Evolutionary conservation across 768 basidiomycete species (phyloP).

Genomic region (Polyporus arcularius): DNA sequence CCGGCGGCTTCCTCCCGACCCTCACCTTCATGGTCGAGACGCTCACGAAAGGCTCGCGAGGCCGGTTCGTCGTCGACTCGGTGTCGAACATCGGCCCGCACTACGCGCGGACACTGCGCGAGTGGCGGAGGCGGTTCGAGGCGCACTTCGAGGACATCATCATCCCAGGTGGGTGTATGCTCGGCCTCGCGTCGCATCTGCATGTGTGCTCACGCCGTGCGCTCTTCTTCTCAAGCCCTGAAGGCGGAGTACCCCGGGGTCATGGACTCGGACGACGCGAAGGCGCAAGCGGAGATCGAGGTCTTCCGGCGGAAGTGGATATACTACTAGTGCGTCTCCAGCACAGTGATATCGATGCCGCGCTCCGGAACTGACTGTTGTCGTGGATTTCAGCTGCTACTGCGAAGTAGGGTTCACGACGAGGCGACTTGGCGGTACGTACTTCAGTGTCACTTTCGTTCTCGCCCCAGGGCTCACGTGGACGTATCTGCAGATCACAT

Average conservation of each 20-base stretch:
- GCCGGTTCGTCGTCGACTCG: constrained; percentile 62
- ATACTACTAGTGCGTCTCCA: constrained; percentile 49
- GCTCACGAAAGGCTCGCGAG: constrained; percentile 49
- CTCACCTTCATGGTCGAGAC: constrained; percentile 57
- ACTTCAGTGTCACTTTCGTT: background rate
- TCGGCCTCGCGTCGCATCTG: too few relatives aligned
- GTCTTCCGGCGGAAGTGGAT: constrained; percentile 57
- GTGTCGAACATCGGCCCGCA: constrained; percentile 74
- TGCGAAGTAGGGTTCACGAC: constrained; percentile 76
- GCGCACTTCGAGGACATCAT: constrained; percentile 58
- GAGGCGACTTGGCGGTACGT: constrained; percentile 61
- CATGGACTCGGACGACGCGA: constrained; percentile 44
- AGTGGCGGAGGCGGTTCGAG: constrained; percentile 70
- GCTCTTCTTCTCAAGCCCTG: constrained; percentile 38
- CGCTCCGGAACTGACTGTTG: background rate
- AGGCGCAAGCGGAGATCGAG: constrained; percentile 52
- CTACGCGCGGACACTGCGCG: constrained; percentile 78
- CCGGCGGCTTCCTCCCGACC: constrained; percentile 70
- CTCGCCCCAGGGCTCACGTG: constrained; percentile 13
- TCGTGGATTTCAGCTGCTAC: constrained; percentile 49
- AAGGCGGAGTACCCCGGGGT: constrained; percentile 59
- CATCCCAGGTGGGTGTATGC: constrained; percentile 39
- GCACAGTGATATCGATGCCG: background rate
- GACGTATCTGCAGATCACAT: constrained; percentile 53
- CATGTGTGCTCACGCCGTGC: too few relatives aligned